A percentile compares a stretch with the other conserved stretches of the same genome.
phyloP scores from a whole-genome alignment of 257 asterid species.

The Parsonsia alboflavescens region DNA sequence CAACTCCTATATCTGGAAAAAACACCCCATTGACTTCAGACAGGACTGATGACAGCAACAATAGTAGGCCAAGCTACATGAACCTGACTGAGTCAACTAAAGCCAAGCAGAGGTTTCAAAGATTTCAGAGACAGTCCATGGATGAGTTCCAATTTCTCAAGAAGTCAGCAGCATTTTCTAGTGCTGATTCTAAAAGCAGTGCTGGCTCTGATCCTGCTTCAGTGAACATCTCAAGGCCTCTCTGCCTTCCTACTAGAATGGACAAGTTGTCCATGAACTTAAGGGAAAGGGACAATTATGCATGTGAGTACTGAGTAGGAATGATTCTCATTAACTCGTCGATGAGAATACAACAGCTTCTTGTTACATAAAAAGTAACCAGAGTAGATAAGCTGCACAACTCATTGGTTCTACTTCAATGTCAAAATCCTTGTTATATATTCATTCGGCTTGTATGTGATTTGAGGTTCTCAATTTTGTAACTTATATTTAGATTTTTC shows the following conservation, averaged over 20 bases:
- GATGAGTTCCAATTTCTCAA: constrained; percentile 76
- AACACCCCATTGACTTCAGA: constrained; percentile 43
- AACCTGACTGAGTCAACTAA: constrained; percentile 81
- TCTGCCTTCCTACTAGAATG: constrained; percentile 38
- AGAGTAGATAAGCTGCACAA: not conserved
- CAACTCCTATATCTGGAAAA: constrained; percentile 49
- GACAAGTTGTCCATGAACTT: constrained; percentile 40
- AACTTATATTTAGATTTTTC: constrained; percentile 16
- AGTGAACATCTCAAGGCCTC: constrained; percentile 29
- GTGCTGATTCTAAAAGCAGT: constrained; percentile 48
- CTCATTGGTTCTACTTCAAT: not conserved
- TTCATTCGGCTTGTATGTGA: not conserved
- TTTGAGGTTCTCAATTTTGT: constrained; percentile 6
- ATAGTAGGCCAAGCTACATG: constrained; percentile 67
- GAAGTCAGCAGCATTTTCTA: constrained; percentile 35
- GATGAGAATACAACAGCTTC: constrained; percentile 51
- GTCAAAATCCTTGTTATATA: not conserved
- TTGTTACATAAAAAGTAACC: constrained; percentile 30
- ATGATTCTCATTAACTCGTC: not conserved
- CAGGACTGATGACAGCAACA: constrained; percentile 51
- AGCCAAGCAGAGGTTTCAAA: constrained; percentile 69
- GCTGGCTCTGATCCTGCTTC: constrained; percentile 36
- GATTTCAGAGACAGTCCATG: constrained; percentile 61
- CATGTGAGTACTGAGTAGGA: constrained; percentile 21
- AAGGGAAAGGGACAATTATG: constrained; percentile 28